phyloP scores from a whole-genome alignment of 768 basidiomycete species.

The Tulasnella sp. region DNA sequence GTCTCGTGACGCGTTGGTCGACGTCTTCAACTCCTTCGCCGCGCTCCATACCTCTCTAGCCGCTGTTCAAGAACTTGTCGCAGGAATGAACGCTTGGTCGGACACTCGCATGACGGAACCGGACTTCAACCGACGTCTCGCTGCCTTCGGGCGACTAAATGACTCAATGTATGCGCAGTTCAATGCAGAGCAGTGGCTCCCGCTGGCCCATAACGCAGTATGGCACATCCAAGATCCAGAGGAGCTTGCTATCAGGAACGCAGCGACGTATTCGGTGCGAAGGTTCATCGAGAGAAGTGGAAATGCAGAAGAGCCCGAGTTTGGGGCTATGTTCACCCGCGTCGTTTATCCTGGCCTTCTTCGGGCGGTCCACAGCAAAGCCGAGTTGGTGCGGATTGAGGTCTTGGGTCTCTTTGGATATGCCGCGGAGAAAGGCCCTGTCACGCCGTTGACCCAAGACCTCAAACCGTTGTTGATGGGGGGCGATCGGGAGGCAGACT shows the following conservation, averaged over 20 bases:
- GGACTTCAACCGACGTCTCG: constrained; percentile 77
- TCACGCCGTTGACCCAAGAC: constrained; percentile 54
- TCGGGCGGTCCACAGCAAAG: constrained; percentile 64
- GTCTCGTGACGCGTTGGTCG: constrained; percentile 57
- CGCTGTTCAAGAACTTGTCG: constrained; percentile 43
- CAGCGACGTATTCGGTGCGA: constrained; percentile 62
- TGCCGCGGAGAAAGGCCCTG: constrained; percentile 53
- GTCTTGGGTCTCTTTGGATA: constrained; percentile 66
- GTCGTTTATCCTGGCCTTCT: constrained; percentile 69
- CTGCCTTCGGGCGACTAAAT: constrained; percentile 64
- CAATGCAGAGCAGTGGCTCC: constrained; percentile 55
- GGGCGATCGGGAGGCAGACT: constrained; percentile 89
- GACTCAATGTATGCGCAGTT: constrained; percentile 46
- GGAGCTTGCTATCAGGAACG: constrained; percentile 77
- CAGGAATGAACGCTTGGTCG: constrained; percentile 77
- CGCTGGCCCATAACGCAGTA: constrained; percentile 71
- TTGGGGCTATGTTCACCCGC: constrained; percentile 44
- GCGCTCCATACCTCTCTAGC: constrained; percentile 37
- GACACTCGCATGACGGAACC: constrained; percentile 75
- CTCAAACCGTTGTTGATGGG: constrained; percentile 70
- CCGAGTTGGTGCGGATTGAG: constrained; percentile 80
- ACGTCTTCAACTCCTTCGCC: constrained; percentile 47
- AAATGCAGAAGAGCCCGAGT: constrained; percentile 24
- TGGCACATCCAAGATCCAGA: constrained; percentile 80
- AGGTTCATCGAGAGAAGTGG: constrained; percentile 62